phyloP scores from a whole-genome alignment of 495 filamentous ascomycete genomes.

The Aspergillus hancockii region DNA sequence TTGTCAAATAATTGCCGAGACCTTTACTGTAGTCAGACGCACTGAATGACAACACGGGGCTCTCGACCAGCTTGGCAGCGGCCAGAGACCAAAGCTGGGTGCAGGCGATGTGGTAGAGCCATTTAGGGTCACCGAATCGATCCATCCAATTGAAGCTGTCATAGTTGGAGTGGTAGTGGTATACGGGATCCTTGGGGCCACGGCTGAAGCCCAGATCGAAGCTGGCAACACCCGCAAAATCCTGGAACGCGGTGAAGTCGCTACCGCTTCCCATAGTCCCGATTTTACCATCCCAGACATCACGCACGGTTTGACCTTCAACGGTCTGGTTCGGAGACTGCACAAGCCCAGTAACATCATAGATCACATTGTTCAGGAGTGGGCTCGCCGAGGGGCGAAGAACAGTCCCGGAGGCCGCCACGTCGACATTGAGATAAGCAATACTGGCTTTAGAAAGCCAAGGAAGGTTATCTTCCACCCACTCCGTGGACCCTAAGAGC shows the following conservation, averaged over 20 bases:
- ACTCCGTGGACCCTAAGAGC: slow-evolving; percentile 70
- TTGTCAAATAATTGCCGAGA: slow-evolving; percentile 52
- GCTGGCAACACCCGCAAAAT: slow-evolving; percentile 67
- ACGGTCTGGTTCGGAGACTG: slow-evolving; percentile 75
- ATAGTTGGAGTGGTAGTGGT: slow-evolving; percentile 80
- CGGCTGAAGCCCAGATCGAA: slow-evolving; percentile 60
- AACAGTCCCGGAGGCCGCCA: slow-evolving; percentile 54
- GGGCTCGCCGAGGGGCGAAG: slow-evolving; percentile 61
- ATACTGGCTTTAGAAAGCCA: slow-evolving; percentile 77
- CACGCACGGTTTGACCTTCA: slow-evolving; percentile 64
- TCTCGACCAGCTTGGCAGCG: slow-evolving; percentile 48
- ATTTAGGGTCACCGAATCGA: slow-evolving; percentile 62
- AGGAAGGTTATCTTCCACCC: slow-evolving; percentile 80
- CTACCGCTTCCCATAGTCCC: slow-evolving; percentile 67
- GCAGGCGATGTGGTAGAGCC: slow-evolving; percentile 60
- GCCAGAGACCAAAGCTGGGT: slow-evolving; percentile 58
- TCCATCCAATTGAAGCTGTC: slow-evolving; percentile 79
- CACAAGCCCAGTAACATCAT: slow-evolving; percentile 67
- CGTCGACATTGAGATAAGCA: slow-evolving; percentile 74
- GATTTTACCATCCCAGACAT: slow-evolving; percentile 62
- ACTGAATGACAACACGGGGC: slow-evolving; percentile 48
- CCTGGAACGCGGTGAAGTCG: slow-evolving; percentile 76
- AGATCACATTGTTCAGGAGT: slow-evolving; percentile 73
- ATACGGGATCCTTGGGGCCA: slow-evolving; percentile 52
- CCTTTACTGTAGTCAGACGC: slow-evolving; percentile 49